Evolutionary conservation across 2,329 filamentous ascomycete genomes (phyloP), one percentile per base, ranked within the genome.

Genomic region (Penicillium sp.): DNA sequence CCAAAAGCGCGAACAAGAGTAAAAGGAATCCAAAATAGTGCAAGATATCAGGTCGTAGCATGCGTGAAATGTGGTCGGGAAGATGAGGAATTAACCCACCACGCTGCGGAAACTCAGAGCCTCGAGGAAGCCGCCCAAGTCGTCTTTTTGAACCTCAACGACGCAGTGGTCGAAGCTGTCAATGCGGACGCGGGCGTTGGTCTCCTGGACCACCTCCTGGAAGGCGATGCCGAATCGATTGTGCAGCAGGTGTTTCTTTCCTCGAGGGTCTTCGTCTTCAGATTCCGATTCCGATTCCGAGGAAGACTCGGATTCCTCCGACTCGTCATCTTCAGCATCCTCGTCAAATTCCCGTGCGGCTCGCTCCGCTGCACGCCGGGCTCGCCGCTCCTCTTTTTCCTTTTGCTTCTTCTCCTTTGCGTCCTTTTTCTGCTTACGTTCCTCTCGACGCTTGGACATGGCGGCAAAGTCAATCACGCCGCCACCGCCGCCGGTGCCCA

Each of bases 91-190:
- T 70, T 68, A 84, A 37, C 85, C 86, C 57, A 88, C 89, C 17
- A 98, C 92, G 58, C 88, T 88, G 83, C 96, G 96, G 84, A 92
- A 89, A 77, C 93, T 97, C 73, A 99, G 76, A 57, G 89, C 89
- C 79, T 99, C 95, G 66, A 99, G 81, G 75, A 99, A 99, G 0
- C 89, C 91, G 15, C 88, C 87, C 31, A 99, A 79, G 76, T 98
- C 95, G 73, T 98, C 95, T 80, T 96, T 97, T 78, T 89, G 89
- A n/a, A 99, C 94, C 75, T 99, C 95, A 49, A 98, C 93, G 7
- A 98, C 95, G 71, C 92, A 96, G 75, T 96, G 91, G 77, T 99
- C 95, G 71, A 99, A 99, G 75, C 91, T 96, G 77, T 99, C 95
- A 72, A 97, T 96, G 61, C 92, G 83, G 20, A 98, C 92, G 15